Percentiles rank a stretch among this genome's conserved stretches.
Conservation (phyloP, 202 grass and related monocot genomes). For the Brachypodium distachyon region DNA sequence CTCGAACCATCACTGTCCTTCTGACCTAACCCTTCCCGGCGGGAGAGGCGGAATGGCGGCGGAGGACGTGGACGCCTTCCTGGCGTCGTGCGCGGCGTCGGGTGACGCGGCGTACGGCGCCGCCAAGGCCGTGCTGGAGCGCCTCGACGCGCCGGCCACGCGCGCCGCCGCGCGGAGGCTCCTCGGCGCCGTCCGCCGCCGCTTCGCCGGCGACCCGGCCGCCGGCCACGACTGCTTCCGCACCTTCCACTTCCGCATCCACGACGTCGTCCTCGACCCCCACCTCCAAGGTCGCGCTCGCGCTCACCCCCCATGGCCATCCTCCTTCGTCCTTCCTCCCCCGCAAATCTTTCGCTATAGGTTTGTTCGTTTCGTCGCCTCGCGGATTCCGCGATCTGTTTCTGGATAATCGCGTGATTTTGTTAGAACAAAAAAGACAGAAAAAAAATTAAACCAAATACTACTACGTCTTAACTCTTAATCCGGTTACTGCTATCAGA, state of each 20-base stretch:
- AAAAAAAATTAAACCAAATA: no score
- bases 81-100: slow-evolving; percentile 54
- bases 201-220: slow-evolving; percentile 37
- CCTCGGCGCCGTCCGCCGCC: slow-evolving; percentile 54
- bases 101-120: slow-evolving; percentile 80
- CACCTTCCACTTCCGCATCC: slow-evolving; percentile 89
- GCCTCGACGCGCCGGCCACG: slow-evolving; percentile 41
- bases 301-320: no score
- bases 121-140: slow-evolving; percentile 68
- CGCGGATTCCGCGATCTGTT: neutral
- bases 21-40: neutral
- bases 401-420: neutral
- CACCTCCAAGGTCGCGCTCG: slow-evolving; percentile 25
- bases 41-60: neutral
- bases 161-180: slow-evolving; percentile 63
- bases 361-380: neutral
- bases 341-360: neutral
- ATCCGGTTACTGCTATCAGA: neutral
- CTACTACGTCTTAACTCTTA: neutral
- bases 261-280: slow-evolving; percentile 53
- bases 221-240: slow-evolving; percentile 54
- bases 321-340: neutral
- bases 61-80: slow-evolving; percentile 51
- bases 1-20: neutral
- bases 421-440: no score